Evolutionary conservation across 2,329 filamentous ascomycete genomes (phyloP), one percentile per base, ranked within the genome.

Genomic region (Pezicula neosporulosa): DNA sequence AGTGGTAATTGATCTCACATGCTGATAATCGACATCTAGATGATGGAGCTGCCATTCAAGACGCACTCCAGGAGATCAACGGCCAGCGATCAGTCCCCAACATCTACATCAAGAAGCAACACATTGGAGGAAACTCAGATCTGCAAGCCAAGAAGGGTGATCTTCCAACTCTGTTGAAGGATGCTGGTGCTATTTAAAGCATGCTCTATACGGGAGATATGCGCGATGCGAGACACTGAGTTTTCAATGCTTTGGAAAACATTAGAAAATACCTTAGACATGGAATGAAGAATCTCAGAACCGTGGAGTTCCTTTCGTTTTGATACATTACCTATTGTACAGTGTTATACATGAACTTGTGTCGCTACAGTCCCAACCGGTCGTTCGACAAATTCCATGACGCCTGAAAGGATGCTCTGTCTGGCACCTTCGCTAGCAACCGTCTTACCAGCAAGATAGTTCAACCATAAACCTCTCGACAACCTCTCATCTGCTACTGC

Each of bases 71-170:
- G 61, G 81, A 93, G 58, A 82, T 97, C 64, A 90, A 85, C 51
- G 78, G 81, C 70, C 94, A 99, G 80, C 80, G 85, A 65, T 93
- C 89, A 64, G 94, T 99, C 6, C 94, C 94, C 64, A 97, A 97
- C 77, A 88, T 96, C 76, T 97, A 89, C 78, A 97, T 99, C 73
- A 76, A 75, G 63, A 76, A 91, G 76, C 77, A 95, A 77, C 93
- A 97, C 74, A 95, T 99, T 69, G 94, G 94, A 57, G 94, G 94
- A 61, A 97, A 97, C 82, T 96, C 90, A 21, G 93, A 94, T 63
- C 71, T 95, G 58, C 86, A 92, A 74, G 77, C 74, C 1, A 70
- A 69, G 48, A 82, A 78, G 72, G 82, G 81, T 71, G 68, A 95
- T 59, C 73, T 97, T 49, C 80, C 83, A 60, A 64, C 65, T 30